Conservation (phyloP, 148 eudicot species). For the Arctostaphylos glauca region DNA sequence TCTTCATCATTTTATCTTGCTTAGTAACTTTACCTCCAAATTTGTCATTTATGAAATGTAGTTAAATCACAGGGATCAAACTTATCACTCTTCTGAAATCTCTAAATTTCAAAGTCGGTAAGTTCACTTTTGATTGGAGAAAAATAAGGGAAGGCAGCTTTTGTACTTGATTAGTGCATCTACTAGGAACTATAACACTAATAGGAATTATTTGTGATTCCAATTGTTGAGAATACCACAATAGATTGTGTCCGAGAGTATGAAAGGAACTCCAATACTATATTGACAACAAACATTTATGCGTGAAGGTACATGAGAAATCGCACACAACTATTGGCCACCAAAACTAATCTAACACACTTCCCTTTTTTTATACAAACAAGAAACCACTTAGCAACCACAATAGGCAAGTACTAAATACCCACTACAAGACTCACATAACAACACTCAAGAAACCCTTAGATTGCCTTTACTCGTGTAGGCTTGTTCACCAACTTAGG, state of each 20-base stretch:
- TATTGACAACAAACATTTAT: neutral
- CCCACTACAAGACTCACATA: neutral
- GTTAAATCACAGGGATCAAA: neutral
- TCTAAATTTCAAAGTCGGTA: neutral
- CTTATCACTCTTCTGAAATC: neutral
- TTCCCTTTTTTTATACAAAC: neutral
- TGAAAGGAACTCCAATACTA: neutral
- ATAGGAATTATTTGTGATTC: neutral
- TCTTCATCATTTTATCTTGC: neutral
- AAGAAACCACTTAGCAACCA: neutral
- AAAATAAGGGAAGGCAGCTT: neutral
- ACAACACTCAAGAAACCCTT: neutral
- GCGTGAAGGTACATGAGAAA: neutral
- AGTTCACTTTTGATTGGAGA: neutral
- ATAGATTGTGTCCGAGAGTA: neutral
- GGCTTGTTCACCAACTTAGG: neutral
- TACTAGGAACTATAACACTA: neutral
- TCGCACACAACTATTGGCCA: neutral
- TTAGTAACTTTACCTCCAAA: neutral
- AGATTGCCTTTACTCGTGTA: neutral
- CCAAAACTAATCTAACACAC: neutral
- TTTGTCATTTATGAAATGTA: neutral
- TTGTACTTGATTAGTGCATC: neutral
- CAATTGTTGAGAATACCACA: neutral
- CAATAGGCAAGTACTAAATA: neutral